These are phyloP conservation scores for Arbutus unedo DNA, from an alignment of 148 eudicot species.

Conservation along the genomic window DNA sequence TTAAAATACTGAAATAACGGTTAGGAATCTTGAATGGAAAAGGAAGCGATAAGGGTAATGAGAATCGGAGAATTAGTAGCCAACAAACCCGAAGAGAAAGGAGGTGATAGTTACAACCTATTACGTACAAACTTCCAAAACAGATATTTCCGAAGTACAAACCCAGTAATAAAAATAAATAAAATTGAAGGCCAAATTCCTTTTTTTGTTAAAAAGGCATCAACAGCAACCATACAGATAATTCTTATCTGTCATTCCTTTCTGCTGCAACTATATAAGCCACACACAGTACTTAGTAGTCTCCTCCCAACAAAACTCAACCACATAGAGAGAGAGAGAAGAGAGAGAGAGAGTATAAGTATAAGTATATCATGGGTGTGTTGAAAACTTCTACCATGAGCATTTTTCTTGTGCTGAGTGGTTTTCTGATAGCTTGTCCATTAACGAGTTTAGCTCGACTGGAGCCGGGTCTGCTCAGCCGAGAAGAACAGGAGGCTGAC, in stretches of 20 bases:
- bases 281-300: conserved; percentile 10
- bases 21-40: too few relatives aligned
- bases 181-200: not conserved
- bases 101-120: not conserved
- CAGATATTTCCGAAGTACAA: not conserved
- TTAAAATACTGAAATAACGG: too few relatives aligned
- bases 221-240: conserved; percentile 11
- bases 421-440: not conserved
- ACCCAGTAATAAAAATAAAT: not conserved
- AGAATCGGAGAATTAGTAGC: not conserved
- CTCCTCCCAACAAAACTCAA: not conserved
- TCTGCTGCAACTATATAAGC: conserved; percentile 5
- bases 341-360: not conserved
- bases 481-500: conserved; percentile 53
- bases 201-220: not conserved
- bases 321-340: not conserved
- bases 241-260: conserved; percentile 17
- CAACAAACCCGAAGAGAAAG: not conserved
- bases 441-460: not conserved
- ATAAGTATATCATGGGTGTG: not conserved
- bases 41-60: too few relatives aligned
- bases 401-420: not conserved
- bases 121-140: not conserved
- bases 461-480: conserved; percentile 15
- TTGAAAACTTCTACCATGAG: not conserved